Conservation (phyloP, 768 basidiomycete species). For the Xanthoconium stramineum region DNA sequence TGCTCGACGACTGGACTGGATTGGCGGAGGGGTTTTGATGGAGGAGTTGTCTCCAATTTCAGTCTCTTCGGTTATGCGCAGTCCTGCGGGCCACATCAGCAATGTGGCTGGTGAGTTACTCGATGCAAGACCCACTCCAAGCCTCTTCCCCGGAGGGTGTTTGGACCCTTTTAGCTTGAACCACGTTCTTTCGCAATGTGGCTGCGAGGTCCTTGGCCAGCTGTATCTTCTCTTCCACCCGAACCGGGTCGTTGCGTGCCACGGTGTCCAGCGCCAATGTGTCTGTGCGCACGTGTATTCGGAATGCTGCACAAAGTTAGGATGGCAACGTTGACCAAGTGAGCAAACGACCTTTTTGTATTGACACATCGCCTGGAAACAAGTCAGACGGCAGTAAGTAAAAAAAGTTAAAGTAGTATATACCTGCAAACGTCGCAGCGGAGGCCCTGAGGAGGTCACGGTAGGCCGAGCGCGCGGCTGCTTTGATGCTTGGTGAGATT, state of each 20-base stretch:
- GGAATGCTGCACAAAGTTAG: constrained; percentile 55
- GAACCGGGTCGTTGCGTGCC: constrained; percentile 41
- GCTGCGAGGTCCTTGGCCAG: constrained; percentile 69
- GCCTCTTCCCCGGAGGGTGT: constrained; percentile 39
- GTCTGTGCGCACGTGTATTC: constrained; percentile 62
- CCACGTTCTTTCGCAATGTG: constrained; percentile 78
- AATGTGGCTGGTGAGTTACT: not conserved
- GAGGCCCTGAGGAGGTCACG: constrained; percentile 68
- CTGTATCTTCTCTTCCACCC: constrained; percentile 52
- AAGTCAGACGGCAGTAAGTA: not conserved
- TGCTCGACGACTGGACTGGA: constrained; percentile 46
- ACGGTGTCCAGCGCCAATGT: constrained; percentile 38
- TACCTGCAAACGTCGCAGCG: constrained; percentile 63
- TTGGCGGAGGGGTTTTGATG: constrained; percentile 56
- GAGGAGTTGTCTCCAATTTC: constrained; percentile 85
- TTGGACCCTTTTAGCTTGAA: constrained; percentile 63
- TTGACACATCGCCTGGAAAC: constrained; percentile 49
- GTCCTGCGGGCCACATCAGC: constrained; percentile 39
- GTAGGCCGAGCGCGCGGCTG: constrained; percentile 72
- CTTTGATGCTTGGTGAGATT: constrained; percentile 52
- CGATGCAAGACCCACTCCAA: constrained; percentile 48
- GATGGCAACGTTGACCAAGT: not conserved
- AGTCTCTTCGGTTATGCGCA: constrained; percentile 74
- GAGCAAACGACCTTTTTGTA: constrained; percentile 44
- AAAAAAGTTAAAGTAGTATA: constrained; percentile 1